Evolutionary conservation across 495 filamentous ascomycete genomes (phyloP).

Genomic region (Parachaetomium inaequale): DNA sequence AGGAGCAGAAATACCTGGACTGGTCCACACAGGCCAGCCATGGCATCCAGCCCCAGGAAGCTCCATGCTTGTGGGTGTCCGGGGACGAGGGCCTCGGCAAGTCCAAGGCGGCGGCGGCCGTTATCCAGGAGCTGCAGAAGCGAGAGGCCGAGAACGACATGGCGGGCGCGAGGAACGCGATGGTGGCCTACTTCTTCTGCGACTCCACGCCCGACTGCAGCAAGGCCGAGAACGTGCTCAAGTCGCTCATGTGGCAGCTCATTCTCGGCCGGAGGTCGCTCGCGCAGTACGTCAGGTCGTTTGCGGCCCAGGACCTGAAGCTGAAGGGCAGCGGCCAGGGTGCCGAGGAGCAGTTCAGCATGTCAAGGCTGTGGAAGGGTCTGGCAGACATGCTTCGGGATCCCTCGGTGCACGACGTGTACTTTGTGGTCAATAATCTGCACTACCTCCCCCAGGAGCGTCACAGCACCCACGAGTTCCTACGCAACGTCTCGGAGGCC

Average conservation of each 20-base stretch:
- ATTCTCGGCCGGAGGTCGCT: not conserved
- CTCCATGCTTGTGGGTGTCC: not conserved
- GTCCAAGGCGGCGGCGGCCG: not conserved
- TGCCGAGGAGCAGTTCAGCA: not conserved
- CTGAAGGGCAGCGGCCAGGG: not conserved
- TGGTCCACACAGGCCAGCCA: not conserved
- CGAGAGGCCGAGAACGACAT: not conserved
- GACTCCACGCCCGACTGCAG: not conserved
- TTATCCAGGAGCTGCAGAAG: not conserved
- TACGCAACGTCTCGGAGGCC: not conserved
- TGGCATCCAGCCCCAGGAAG: not conserved
- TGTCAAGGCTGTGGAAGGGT: not conserved
- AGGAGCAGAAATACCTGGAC: not conserved
- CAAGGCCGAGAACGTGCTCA: not conserved
- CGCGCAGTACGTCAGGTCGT: not conserved
- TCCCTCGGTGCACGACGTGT: not conserved
- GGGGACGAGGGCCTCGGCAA: not conserved
- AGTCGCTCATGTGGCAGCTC: not conserved
- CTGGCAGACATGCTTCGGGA: not conserved
- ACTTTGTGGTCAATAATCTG: not conserved
- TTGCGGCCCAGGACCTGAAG: not conserved
- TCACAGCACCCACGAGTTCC: not conserved
- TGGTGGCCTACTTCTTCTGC: not conserved
- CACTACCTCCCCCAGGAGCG: not conserved
- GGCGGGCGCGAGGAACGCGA: not conserved